phyloP scores from a whole-genome alignment of 2,329 filamentous ascomycete genomes.

The Fusarium goolgardi region DNA sequence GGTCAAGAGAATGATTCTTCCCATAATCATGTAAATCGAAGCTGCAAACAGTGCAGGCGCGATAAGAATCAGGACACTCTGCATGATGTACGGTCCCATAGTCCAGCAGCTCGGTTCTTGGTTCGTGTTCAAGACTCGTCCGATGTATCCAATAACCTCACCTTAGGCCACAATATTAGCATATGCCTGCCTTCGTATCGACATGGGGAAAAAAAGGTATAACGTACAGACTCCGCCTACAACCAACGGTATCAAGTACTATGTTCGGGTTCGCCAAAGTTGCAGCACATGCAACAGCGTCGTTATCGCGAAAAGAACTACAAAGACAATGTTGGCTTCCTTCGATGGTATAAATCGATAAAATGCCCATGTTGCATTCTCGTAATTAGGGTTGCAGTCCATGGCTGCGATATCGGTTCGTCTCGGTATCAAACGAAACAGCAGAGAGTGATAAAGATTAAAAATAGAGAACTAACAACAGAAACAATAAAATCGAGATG shows the following conservation, averaged over 20 bases:
- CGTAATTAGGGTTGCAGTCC: slow-evolving; percentile 41
- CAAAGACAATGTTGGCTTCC: slow-evolving; percentile 39
- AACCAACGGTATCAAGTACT: slow-evolving; percentile 45
- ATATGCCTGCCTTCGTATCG: background rate
- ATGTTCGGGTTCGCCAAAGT: slow-evolving; percentile 43
- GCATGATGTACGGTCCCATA: slow-evolving; percentile 54
- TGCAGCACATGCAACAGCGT: slow-evolving; percentile 42
- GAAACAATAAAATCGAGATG: background rate
- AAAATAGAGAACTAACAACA: background rate
- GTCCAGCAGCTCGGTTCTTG: slow-evolving; percentile 53
- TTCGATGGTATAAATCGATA: slow-evolving; percentile 45
- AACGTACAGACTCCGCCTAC: slow-evolving; percentile 41
- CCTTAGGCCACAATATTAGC: slow-evolving; percentile 24
- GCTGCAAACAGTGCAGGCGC: slow-evolving; percentile 60
- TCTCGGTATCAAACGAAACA: background rate
- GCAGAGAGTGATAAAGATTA: background rate
- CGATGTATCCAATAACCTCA: slow-evolving; percentile 57
- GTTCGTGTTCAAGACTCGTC: slow-evolving; percentile 57
- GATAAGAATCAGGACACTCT: slow-evolving; percentile 53
- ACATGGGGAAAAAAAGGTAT: background rate
- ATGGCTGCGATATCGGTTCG: slow-evolving; percentile 4
- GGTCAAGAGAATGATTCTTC: slow-evolving; percentile 53
- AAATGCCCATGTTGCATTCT: slow-evolving; percentile 41
- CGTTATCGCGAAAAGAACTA: slow-evolving; percentile 41
- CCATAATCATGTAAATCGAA: slow-evolving; percentile 61